Base-by-base conservation (phyloP, 768 basidiomycete species). In the Mycena olivaceomarginata region DNA sequence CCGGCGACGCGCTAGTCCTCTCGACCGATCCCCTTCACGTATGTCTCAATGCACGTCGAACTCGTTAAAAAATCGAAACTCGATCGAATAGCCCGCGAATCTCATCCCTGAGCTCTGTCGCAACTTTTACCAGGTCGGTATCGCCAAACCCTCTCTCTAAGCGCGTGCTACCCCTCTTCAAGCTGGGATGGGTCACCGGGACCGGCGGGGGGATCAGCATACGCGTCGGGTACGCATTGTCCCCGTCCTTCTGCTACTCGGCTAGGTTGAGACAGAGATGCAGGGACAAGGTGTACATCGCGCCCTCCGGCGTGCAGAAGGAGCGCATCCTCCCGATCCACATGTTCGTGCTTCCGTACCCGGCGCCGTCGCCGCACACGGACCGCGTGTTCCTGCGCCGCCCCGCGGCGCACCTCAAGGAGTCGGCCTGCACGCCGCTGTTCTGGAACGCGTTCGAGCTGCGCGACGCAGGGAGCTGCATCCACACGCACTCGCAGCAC, bases 381-480 rank as follows among this genome's bases (percentile, higher is more conserved):
- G 93, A 95, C 82, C 91, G 96, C 68, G 88, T 93, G 70, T 96
- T 97, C 84, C 91, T 97, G 67, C 91, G 96, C 67, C 92, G 93
- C 39, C 96, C 97, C 12, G 87, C 88, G 13, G 83, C 88, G 76
- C 91, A 92, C 74, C 88, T 97, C 75, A 97, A 95, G 81, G 96
- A 97, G 81, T 95, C 94, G 1, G 95, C 95, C 0, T 97, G 97
- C 83, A 97, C 96, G 0, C 97, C 97, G 15, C 87, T 97, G 18
- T 98, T 98, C 88, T 97, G 95, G 95, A 97, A 96, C 82, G 95
- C 96, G 3, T 98, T 97, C 82, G 93, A 94, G 43, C 85, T 95
- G 78, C 89, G 95, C 25, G 87, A 90, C 74, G 96, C 96, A 2
- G 94, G 95, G 1, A 95, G 95, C 59, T 97, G 96, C 81, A 96